A percentile compares a stretch with the other conserved stretches of the same genome.
These are phyloP conservation scores for Triangularia verruculosa DNA, from an alignment of 2,329 filamentous ascomycete species.

Conservation along the genomic window DNA sequence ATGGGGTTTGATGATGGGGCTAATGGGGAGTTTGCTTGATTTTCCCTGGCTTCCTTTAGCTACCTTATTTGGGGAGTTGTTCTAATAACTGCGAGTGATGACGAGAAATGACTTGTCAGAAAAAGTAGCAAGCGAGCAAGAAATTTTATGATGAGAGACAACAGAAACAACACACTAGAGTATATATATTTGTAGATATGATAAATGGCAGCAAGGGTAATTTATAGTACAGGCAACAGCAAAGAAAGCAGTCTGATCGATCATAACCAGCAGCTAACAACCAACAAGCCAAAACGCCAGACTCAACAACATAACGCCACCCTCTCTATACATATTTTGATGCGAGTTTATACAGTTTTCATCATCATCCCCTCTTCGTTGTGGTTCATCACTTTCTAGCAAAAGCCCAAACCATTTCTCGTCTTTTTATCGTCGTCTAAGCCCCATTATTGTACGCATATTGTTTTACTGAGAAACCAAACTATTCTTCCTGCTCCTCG, in stretches of 20 bases:
- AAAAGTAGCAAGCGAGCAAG: background rate
- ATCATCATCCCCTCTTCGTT: background rate
- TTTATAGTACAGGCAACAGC: background rate
- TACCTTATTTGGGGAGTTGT: too few species aligned
- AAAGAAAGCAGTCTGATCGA: background rate
- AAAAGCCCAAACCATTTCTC: too few species aligned
- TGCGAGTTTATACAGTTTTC: background rate
- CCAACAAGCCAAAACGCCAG: background rate
- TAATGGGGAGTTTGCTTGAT: constrained; percentile 70
- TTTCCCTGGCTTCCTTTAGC: background rate
- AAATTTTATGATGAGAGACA: background rate
- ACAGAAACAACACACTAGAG: background rate
- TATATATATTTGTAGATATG: background rate
- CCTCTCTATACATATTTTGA: background rate
- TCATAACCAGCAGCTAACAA: background rate
- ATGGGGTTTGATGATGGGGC: constrained; percentile 81
- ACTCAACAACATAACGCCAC: background rate
- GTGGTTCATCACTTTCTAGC: too few species aligned
- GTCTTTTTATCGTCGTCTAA: too few species aligned
- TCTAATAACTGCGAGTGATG: too few species aligned
- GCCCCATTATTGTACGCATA: too few species aligned
- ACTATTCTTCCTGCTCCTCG: constrained; percentile 16
- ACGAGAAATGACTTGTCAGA: background rate
- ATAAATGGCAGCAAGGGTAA: background rate
- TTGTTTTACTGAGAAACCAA: constrained; percentile 1